A percentile compares a stretch with the other conserved stretches of the same genome.
Evolutionary conservation across 2,329 filamentous ascomycete species (phyloP).

Genomic region (Tolypocladium guangdongense): DNA sequence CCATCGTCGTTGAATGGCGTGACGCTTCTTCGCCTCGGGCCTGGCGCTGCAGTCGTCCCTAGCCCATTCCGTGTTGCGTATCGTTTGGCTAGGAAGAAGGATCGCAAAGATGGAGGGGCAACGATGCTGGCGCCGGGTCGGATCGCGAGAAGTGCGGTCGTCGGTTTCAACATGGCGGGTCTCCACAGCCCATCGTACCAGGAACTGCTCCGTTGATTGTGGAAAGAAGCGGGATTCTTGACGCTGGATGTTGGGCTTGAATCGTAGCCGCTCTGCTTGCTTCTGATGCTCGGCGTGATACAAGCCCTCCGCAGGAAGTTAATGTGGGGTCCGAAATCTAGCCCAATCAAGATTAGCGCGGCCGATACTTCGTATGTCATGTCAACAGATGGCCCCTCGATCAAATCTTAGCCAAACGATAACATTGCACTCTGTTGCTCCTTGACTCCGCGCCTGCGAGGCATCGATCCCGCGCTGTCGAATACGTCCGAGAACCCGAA

Average conservation of each 20-base stretch:
- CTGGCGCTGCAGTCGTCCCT: slow-evolving; percentile 20
- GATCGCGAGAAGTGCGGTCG: slow-evolving; percentile 24
- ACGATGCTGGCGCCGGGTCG: slow-evolving; percentile 19
- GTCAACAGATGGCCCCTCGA: slow-evolving; percentile 23
- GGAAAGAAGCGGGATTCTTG: neutral
- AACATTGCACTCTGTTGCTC: neutral
- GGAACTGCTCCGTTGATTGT: slow-evolving; percentile 7
- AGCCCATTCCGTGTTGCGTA: slow-evolving; percentile 50
- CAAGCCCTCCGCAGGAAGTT: slow-evolving; percentile 27
- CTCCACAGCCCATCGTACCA: slow-evolving; percentile 23
- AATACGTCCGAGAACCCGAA: neutral
- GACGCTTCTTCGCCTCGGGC: slow-evolving; percentile 53
- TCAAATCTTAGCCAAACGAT: slow-evolving; percentile 24
- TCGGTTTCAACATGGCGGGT: slow-evolving; percentile 35
- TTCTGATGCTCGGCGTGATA: slow-evolving; percentile 8
- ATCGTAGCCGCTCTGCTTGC: neutral
- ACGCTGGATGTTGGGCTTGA: neutral
- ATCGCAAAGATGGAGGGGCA: slow-evolving; percentile 19
- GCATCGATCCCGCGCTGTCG: neutral
- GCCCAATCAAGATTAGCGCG: slow-evolving; percentile 23
- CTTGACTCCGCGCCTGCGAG: neutral
- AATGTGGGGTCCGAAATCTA: slow-evolving; percentile 14
- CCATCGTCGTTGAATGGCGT: slow-evolving; percentile 84
- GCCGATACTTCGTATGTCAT: slow-evolving; percentile 33
- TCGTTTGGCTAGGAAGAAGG: slow-evolving; percentile 29